These are phyloP conservation scores for Plicaturopsis crispa DNA, from an alignment of 768 basidiomycete genomes.

Conservation along the genomic window DNA sequence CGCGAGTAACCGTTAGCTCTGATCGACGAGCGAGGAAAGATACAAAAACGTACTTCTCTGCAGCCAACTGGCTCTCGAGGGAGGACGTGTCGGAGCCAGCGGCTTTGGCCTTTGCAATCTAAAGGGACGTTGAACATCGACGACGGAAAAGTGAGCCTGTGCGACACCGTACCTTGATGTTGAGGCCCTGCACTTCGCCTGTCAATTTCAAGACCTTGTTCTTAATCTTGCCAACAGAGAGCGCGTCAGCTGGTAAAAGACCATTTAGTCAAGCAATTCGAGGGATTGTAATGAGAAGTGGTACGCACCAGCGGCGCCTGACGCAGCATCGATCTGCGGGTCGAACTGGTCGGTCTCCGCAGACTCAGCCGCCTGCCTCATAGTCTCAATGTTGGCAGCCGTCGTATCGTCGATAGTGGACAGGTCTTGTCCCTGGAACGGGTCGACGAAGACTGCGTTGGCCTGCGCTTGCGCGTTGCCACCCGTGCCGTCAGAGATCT, in stretches of 20 bases:
- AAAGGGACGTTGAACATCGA: not conserved
- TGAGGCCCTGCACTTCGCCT: conserved; percentile 24
- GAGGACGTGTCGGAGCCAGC: conserved; percentile 19
- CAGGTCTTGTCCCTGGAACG: conserved; percentile 25
- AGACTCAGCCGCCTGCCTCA: conserved; percentile 15
- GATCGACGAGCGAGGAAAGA: no score
- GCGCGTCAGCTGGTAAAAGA: conserved; percentile 20
- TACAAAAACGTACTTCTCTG: conserved; percentile 21
- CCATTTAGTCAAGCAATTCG: no score
- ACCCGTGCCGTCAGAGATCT: conserved; percentile 29
- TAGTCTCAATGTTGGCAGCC: conserved; percentile 9
- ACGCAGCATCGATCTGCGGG: conserved; percentile 15
- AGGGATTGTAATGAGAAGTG: not conserved
- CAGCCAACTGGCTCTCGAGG: conserved; percentile 17
- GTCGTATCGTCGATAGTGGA: conserved; percentile 21
- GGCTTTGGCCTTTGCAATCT: conserved; percentile 28
- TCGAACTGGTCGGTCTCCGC: conserved; percentile 16
- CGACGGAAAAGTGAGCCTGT: not conserved
- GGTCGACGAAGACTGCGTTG: conserved; percentile 29
- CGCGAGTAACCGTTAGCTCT: not conserved
- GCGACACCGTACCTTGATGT: conserved; percentile 21
- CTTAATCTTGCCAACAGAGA: conserved; percentile 32
- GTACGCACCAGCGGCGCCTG: conserved; percentile 11
- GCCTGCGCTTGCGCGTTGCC: conserved; percentile 28
- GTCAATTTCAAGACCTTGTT: conserved; percentile 39